phyloP scores from a whole-genome alignment of 495 filamentous ascomycete genomes.

The Penicillium subrubescens region DNA sequence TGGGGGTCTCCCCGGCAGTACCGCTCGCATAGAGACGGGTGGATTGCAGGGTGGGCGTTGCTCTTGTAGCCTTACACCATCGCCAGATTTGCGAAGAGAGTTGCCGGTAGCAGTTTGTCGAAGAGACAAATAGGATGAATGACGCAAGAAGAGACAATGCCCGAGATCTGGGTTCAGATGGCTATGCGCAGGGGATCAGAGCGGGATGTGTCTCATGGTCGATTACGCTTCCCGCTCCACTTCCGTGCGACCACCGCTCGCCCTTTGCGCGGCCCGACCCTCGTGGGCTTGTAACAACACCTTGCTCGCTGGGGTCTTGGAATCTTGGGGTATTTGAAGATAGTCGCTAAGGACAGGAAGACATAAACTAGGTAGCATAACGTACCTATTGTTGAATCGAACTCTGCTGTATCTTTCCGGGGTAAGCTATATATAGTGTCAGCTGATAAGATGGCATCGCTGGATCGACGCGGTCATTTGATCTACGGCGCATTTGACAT shows the following conservation, averaged over 20 bases:
- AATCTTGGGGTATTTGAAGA: background rate
- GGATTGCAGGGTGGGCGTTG: slow-evolving; percentile 30
- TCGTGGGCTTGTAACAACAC: background rate
- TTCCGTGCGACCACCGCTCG: slow-evolving; percentile 22
- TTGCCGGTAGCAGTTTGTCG: background rate
- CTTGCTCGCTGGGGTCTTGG: background rate
- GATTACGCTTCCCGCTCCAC: slow-evolving; percentile 37
- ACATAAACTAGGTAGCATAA: background rate
- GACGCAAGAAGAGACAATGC: slow-evolving; percentile 8
- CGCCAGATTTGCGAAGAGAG: slow-evolving; percentile 21
- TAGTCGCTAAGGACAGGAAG: background rate
- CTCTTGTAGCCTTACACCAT: slow-evolving; percentile 44
- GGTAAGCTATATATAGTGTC: background rate
- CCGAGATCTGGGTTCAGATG: slow-evolving; percentile 11
- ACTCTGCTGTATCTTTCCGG: background rate
- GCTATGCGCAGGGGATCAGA: slow-evolving; percentile 19
- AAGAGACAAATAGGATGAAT: background rate
- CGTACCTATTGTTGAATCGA: too few species aligned
- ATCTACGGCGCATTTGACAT: background rate
- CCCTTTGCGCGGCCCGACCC: background rate
- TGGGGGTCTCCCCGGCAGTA: slow-evolving; percentile 90
- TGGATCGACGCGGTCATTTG: background rate
- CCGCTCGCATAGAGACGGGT: slow-evolving; percentile 64
- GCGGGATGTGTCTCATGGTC: slow-evolving; percentile 18
- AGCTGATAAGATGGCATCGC: background rate